These are phyloP conservation scores for Choricystis sp. DNA, from an alignment of 139 green algal species.

Conservation along the genomic window DNA sequence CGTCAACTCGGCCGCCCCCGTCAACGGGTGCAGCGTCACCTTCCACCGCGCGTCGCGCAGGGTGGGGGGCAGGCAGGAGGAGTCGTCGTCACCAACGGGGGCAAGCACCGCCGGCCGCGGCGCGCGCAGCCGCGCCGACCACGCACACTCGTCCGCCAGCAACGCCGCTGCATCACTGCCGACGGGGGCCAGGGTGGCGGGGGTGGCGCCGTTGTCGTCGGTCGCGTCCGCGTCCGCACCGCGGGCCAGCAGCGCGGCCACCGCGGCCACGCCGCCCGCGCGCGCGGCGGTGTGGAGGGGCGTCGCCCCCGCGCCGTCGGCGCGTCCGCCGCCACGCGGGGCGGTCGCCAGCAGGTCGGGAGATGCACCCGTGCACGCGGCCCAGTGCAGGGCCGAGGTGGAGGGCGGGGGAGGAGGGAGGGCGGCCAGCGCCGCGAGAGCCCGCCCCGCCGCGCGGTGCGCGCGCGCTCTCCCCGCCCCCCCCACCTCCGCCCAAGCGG, in stretches of 20 bases:
- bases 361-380: too few relatives aligned
- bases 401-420: background rate
- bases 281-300: background rate
- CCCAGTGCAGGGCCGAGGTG: background rate
- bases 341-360: background rate
- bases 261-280: too few relatives aligned
- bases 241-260: background rate
- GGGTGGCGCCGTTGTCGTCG: too few relatives aligned
- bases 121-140: background rate
- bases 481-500: background rate
- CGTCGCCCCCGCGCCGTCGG: background rate
- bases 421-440: background rate
- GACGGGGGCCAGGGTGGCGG: too few relatives aligned
- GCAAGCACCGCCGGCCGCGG: too few relatives aligned
- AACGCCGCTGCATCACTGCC: background rate
- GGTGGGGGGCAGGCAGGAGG: too few relatives aligned
- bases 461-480: background rate
- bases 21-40: background rate
- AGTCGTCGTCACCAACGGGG: too few relatives aligned
- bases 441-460: too few relatives aligned
- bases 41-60: background rate
- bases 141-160: background rate
- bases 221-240: background rate
- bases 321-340: too few relatives aligned
- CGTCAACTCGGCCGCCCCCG: background rate